Evolutionary conservation across 1,284 basidiomycete genomes (phyloP), one percentile per base, ranked within the genome.

Genomic region (Psilocybe mexicana): DNA sequence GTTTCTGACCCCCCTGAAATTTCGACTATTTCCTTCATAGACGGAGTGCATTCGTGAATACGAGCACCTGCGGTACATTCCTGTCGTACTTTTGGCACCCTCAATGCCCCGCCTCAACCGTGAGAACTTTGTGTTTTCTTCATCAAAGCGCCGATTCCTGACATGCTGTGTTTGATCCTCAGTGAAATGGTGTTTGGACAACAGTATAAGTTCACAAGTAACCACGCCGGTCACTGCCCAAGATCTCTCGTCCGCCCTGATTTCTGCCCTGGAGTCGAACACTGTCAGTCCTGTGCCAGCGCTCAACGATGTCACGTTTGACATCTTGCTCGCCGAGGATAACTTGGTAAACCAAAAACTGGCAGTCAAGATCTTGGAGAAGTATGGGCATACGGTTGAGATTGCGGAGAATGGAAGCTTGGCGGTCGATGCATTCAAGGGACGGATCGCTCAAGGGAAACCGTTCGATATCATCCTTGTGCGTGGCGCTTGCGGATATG

Each of bases 281-380:
- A 88, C 94, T 44, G 87, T 92, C 52, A 92, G 88, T 61, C 92
- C 93, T 0, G 90, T 84, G 61, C 86, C 85, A 48, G 87, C 80
- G 55, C 88, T 85, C 33, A 93, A 90, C 71, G 93, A 98, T 66
- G 84, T 93, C 18, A 84, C 88, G 5, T 95, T 94, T 74, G 93
- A 93, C 72, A 96, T 98, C 62, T 81, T 99, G n/a, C 84, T 99
- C 6, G 96, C 96, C 0, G 96, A 99, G 72, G 97, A 99, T 74
- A 99, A 99, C 69, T 78, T 96, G 64, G 96, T 99, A 61, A 99
- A 99, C 77, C 96, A 99, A 79, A 94, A 95, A 72, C 76, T 99
- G 5, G 97, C 97, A 0, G 92, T 97, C 65, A 98, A 98, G 81
- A 94, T 99, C 64, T 79, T 99, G 36, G 95, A 98, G 76, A 96